Conservation (phyloP, 805 yeast genomes). For the Myxozyma melibiosi region DNA sequence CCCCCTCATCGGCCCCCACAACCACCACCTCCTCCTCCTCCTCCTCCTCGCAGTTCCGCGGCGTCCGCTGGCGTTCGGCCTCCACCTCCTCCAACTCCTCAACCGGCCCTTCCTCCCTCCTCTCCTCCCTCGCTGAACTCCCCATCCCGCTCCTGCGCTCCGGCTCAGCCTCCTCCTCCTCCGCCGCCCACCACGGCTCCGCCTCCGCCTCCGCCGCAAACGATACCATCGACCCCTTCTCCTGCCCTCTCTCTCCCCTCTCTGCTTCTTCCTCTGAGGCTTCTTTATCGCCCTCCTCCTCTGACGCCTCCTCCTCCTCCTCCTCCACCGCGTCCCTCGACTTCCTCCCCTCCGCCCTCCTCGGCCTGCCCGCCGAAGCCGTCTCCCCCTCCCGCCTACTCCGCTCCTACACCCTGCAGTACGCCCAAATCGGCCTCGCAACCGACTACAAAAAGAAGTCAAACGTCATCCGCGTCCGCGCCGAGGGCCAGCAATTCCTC, state of each 20-base stretch:
- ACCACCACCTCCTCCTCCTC: slow-evolving; percentile 8
- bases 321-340: slow-evolving; percentile 1
- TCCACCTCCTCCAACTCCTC: slow-evolving; percentile 10
- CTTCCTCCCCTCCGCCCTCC: slow-evolving; percentile 14
- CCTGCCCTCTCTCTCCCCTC: not conserved
- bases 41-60: slow-evolving; percentile 4
- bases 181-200: not conserved
- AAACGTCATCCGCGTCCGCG: slow-evolving; percentile 70
- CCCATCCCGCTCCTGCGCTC: slow-evolving; percentile 9
- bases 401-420: slow-evolving; percentile 77
- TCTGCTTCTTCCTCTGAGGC: slow-evolving; percentile 7
- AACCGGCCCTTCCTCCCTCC: slow-evolving; percentile 1
- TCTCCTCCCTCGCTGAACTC: slow-evolving; percentile 6
- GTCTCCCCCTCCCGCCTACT: slow-evolving; percentile 34
- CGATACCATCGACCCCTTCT: slow-evolving; percentile 25
- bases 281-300: slow-evolving; percentile 18
- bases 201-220: not conserved
- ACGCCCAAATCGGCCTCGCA: slow-evolving; percentile 82
- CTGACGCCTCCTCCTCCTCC: slow-evolving; percentile 17
- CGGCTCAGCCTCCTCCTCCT: slow-evolving; percentile 9
- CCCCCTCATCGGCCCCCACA: not conserved
- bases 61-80: slow-evolving; percentile 5
- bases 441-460: slow-evolving; percentile 74
- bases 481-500: slow-evolving; percentile 81
- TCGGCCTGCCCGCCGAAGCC: slow-evolving; percentile 21